These are phyloP conservation scores for Castanospermum australe DNA, from an alignment of 306 rosid genomes.

Conservation along the genomic window DNA sequence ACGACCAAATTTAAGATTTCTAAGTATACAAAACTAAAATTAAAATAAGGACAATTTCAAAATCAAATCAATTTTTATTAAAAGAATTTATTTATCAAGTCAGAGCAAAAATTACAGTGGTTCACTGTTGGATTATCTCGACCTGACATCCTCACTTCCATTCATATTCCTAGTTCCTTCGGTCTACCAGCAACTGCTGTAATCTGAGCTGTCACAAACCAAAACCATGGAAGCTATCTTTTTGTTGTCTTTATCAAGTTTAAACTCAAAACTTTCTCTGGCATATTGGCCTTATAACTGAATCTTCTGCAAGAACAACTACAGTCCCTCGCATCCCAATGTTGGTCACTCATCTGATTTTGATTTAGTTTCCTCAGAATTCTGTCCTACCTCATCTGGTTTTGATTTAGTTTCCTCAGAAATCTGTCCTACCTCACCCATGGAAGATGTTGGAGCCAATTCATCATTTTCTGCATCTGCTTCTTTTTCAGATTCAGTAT, in stretches of 20 bases:
- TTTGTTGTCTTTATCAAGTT: not conserved
- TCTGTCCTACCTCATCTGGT: not conserved
- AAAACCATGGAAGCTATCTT: not conserved
- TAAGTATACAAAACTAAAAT: no score
- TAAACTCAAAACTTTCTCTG: not conserved
- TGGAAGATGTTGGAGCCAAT: constrained; percentile 19
- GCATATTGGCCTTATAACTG: not conserved
- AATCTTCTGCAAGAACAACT: not conserved
- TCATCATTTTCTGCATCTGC: constrained; percentile 19
- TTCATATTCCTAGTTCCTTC: no score
- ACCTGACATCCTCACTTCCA: no score
- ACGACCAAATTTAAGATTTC: no score
- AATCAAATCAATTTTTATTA: no score
- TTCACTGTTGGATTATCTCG: no score
- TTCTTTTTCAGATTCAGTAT: constrained; percentile 6
- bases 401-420: not conserved
- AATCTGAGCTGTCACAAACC: not conserved
- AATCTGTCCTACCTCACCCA: not conserved
- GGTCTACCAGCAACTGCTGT: no score
- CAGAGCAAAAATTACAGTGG: no score
- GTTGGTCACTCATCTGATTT: constrained; percentile 1
- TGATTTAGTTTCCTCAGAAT: not conserved
- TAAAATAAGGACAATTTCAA: no score
- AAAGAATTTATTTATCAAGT: no score
- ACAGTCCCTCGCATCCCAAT: not conserved